These are phyloP conservation scores for carrot (Daucus carota) DNA, from an alignment of 129 eudicot species.

Conservation along the genomic window DNA sequence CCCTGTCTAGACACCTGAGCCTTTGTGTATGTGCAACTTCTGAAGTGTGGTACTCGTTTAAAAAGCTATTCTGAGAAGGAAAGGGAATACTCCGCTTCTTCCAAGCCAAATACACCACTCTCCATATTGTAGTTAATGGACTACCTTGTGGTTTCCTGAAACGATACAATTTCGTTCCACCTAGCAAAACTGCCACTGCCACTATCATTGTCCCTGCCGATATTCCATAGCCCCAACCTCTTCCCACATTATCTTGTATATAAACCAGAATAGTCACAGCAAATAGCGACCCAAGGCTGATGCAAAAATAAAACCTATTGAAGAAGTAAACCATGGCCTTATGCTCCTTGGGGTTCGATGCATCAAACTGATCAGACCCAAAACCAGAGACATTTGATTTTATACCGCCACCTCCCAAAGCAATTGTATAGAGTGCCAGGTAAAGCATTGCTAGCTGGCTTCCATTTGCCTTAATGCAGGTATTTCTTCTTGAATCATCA, in stretches of 20 bases:
- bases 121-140: constrained; percentile 81
- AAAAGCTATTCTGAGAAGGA: constrained; percentile 42
- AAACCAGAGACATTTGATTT: constrained; percentile 96
- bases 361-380: constrained; percentile 91
- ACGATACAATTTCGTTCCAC: constrained; percentile 63
- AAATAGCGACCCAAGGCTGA: constrained; percentile 83
- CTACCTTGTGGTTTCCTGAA: constrained; percentile 78
- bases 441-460: constrained; percentile 65
- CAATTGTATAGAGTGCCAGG: constrained; percentile 82
- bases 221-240: constrained; percentile 89
- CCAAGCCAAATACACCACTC: constrained; percentile 67
- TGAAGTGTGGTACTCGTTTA: constrained; percentile 56
- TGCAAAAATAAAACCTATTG: constrained; percentile 75
- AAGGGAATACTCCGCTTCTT: constrained; percentile 48
- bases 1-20: constrained; percentile 78
- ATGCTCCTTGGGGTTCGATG: constrained; percentile 63
- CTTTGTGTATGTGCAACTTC: constrained; percentile 47
- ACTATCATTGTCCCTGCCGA: constrained; percentile 84
- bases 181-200: constrained; percentile 54
- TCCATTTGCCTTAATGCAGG: constrained; percentile 69
- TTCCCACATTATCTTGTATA: constrained; percentile 86
- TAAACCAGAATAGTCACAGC: constrained; percentile 85
- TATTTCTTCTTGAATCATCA: constrained; percentile 31
- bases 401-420: constrained; percentile 95
- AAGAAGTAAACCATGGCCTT: constrained; percentile 83